Base-by-base conservation (phyloP, 305 asterid genomes). In the Solanum hybrid region DNA sequence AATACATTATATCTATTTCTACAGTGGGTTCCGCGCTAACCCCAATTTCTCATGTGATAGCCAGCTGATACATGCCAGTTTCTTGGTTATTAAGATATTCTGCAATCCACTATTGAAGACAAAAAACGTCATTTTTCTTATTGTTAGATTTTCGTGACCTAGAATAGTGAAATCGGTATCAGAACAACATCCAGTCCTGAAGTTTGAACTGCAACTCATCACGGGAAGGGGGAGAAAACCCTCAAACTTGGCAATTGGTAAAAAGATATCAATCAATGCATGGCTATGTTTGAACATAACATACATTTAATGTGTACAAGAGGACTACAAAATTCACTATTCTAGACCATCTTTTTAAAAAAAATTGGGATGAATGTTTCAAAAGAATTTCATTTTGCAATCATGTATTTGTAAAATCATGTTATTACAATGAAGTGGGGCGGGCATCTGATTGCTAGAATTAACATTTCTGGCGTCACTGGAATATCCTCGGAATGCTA, bases 371-470 rank as follows among this genome's bases (percentile, higher is more conserved):
- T 79, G 66, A 26, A 78, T 22, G 9, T 36, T 12, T 27, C 32
- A 36, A 22, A 36, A 78, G 1, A 79, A 37, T 35, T 66, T 79
- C 85, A 79, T 79, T 79, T 36, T 79, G 22, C 46, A n/a, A 46
- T 51, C 9, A 51, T 14, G 22, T 51, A 14, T 51, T 51, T 90
- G 72, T 91, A 86, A 97, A 98, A 80, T 38, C 86, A 79, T 37
- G 82, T 79, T 79, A 79, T n/a, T 24, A 24, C 34, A 79, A 79
- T 79, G 34, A 37, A 79, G 84, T 56, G 86, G 29, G 29, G 77
- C 31, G 29, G 29, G 77, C 31, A 26, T 34, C 31, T 36, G 85
- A 36, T 27, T 78, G 31, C 51, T 31, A 35, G 85, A 27, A 78
- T 36, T 12, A 36, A 22, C 56, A 79, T 34, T 34, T 77, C 27